Evolutionary conservation across 331 rosid species (phyloP).

Genomic region (Quercus tomentella): DNA sequence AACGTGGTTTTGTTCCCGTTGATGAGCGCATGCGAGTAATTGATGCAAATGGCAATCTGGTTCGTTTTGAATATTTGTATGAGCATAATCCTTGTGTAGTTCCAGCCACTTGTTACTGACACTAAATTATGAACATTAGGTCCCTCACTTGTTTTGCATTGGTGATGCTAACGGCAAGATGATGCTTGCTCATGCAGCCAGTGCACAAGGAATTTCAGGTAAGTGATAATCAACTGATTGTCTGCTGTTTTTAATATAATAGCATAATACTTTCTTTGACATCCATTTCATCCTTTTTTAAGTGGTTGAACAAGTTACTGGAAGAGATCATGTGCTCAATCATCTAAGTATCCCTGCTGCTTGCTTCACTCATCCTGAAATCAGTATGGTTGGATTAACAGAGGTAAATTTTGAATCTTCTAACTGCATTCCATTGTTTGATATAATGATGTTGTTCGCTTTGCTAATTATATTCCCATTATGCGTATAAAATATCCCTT

Average conservation of each 20-base stretch:
- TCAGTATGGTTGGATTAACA: slow-evolving; percentile 98
- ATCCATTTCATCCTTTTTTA: not conserved
- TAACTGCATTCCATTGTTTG: not conserved
- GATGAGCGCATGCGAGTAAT: slow-evolving; percentile 92
- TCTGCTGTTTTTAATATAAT: slow-evolving; percentile 2
- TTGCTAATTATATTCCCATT: not conserved
- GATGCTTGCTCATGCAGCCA: slow-evolving; percentile 99
- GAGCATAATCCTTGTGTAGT: not conserved
- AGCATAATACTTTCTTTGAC: not conserved
- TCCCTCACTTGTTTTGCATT: slow-evolving; percentile 87
- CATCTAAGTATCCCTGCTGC: slow-evolving; percentile 98
- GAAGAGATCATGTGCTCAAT: slow-evolving; percentile 91
- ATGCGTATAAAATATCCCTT: not conserved
- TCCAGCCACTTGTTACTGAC: slow-evolving; percentile 25
- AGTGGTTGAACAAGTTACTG: slow-evolving; percentile 98
- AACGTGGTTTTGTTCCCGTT: slow-evolving; percentile 96
- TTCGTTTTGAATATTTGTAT: slow-evolving; percentile 29
- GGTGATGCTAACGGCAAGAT: slow-evolving; percentile 99
- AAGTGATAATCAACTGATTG: slow-evolving; percentile 7
- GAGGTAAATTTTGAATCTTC: slow-evolving; percentile 49
- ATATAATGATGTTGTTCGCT: not conserved
- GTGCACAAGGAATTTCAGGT: slow-evolving; percentile 99
- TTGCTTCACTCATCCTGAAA: slow-evolving; percentile 98
- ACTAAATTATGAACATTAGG: slow-evolving; percentile 47
- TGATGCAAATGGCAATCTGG: slow-evolving; percentile 86